Evolutionary conservation across 257 asterid genomes (phyloP), one percentile per base, ranked within the genome.

Genomic region (Vinca minor): DNA sequence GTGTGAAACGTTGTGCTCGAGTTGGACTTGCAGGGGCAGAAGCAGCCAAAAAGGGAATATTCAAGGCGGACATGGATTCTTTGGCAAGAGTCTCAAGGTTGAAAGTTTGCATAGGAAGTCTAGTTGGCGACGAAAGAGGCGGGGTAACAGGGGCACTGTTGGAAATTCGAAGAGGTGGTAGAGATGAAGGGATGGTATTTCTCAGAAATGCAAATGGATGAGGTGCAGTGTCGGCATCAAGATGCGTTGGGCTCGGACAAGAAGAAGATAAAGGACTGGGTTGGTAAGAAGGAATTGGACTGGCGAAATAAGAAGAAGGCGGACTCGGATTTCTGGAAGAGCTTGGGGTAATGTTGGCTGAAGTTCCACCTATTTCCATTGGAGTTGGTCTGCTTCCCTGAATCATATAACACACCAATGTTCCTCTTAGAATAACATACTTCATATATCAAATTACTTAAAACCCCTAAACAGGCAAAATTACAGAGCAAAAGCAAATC

Each of bases 141-240:
- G 97, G 99, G 4, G 99, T 89, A 1, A 90, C 95, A 1, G 99
- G 99, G 23, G 95, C 95, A 35, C 97, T 89, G 83, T 77, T 93
- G 28, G 97, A 90, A 55, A 89, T 87, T n/a, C 97, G 85, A 49
- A 89, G 89, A 17, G 94, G 86, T 18, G 97, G 96, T n/a, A 87
- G 87, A 29, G 95, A 72, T 1, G 86, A 74, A 0, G 95, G 87
- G 55, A 85, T 64, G 34, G 88, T 72, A 80, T 74, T 84, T 14
- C 80, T 82, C 71, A 93, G 91, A 76, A 85, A 85, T 0, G 91
- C 92, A 39, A 93, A 93, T 0, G 97, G 95, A 72, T 84, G 84
- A 0, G 89, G 49, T 0, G 84, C 59, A 10, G 78, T 46, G 64
- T 82, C 81, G 5, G 77, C 55, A 62, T 81, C 85, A 4, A 56